Percentiles rank a stretch among this genome's conserved stretches.
phyloP scores from a whole-genome alignment of 2,329 filamentous ascomycete species.

The Bisporella sp. region DNA sequence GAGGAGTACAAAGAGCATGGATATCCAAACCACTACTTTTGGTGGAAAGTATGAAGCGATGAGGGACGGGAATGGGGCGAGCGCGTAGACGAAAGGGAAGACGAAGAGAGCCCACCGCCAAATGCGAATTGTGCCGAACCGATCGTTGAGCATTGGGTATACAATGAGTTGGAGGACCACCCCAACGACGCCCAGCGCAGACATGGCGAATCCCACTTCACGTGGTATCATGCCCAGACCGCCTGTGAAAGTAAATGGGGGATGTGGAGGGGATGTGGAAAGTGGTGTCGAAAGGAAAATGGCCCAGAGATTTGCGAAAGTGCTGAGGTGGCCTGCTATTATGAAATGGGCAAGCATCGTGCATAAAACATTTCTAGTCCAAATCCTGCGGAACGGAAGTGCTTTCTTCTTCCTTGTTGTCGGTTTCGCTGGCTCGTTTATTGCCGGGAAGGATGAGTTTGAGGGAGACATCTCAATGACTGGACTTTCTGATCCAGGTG shows the following conservation, averaged over 20 bases:
- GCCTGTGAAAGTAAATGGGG: conserved; percentile 42
- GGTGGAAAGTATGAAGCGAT: conserved; percentile 29
- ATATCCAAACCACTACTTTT: conserved; percentile 51
- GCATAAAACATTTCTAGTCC: conserved; percentile 27
- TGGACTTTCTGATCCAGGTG: too few relatives aligned
- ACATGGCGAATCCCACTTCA: conserved; percentile 61
- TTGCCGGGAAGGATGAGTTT: too few relatives aligned
- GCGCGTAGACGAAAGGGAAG: conserved; percentile 60
- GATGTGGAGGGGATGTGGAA: conserved; percentile 23
- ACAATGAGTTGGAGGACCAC: conserved; percentile 61
- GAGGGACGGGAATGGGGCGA: conserved; percentile 49
- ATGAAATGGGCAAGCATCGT: conserved; percentile 46
- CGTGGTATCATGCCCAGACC: conserved; percentile 61
- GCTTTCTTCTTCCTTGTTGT: too few relatives aligned
- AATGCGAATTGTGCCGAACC: conserved; percentile 59
- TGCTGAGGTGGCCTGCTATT: conserved; percentile 23
- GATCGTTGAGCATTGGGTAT: conserved; percentile 58
- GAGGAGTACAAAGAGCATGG: conserved; percentile 44
- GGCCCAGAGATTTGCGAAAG: conserved; percentile 52
- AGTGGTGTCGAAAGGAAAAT: conserved; percentile 53
- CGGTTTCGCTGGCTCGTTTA: too few relatives aligned
- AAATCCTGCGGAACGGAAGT: conserved; percentile 9
- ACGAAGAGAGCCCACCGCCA: conserved; percentile 59
- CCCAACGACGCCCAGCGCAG: conserved; percentile 62
- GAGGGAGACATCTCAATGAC: too few relatives aligned